Conservation (phyloP, 805 yeast species). For the Torulaspora gathmanii region DNA sequence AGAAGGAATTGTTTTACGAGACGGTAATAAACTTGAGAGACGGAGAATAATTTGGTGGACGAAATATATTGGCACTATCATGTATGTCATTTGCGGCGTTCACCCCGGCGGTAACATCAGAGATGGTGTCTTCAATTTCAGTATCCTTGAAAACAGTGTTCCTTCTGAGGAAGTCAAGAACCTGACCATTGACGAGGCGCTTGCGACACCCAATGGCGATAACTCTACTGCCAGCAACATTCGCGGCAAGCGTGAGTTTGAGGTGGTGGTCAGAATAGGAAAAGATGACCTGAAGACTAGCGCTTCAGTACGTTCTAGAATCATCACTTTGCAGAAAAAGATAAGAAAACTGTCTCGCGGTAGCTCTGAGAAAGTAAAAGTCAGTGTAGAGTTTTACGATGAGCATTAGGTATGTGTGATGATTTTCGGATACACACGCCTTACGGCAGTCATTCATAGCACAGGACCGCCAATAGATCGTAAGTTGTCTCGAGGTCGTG, state of each 20-base stretch:
- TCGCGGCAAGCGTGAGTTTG: slow-evolving; percentile 34
- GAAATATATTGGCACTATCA: slow-evolving; percentile 61
- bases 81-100: slow-evolving; percentile 75
- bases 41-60: slow-evolving; percentile 66
- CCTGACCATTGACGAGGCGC: slow-evolving; percentile 22
- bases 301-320: slow-evolving; percentile 55
- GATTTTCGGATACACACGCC: not conserved
- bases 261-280: slow-evolving; percentile 42
- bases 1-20: slow-evolving; percentile 47
- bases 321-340: slow-evolving; percentile 55
- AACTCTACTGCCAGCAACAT: slow-evolving; percentile 3
- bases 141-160: slow-evolving; percentile 31
- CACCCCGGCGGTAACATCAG: slow-evolving; percentile 77
- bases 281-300: slow-evolving; percentile 55
- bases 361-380: slow-evolving; percentile 48
- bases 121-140: slow-evolving; percentile 51
- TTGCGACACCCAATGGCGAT: slow-evolving; percentile 9
- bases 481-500: too few relatives aligned
- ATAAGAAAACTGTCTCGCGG: slow-evolving; percentile 51
- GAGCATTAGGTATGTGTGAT: slow-evolving; percentile 12
- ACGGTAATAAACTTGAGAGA: slow-evolving; percentile 40
- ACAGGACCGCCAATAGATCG: too few relatives aligned
- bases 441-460: too few relatives aligned
- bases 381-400: slow-evolving; percentile 45
- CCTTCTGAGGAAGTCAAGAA: slow-evolving; percentile 24